A percentile compares a stretch with the other conserved stretches of the same genome.
Evolutionary conservation across 192 early-diverging fungal genomes (phyloP).

Genomic region (Coemansia sp.): DNA sequence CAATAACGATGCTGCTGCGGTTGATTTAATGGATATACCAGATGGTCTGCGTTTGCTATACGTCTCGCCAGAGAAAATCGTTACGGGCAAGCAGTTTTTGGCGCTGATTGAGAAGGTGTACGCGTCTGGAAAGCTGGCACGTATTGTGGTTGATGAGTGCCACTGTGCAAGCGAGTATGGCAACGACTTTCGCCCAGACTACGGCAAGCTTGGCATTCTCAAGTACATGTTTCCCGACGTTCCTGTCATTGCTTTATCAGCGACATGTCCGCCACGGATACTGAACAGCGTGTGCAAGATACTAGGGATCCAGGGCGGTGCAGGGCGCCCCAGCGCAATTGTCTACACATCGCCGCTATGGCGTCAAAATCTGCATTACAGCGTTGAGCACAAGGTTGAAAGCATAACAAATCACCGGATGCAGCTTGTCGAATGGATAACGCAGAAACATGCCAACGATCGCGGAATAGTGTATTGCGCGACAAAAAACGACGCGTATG

Average conservation of each 20-base stretch:
- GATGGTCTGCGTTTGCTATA: constrained; percentile 47
- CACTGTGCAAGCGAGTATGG: constrained; percentile 58
- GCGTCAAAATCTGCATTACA: constrained; percentile 64
- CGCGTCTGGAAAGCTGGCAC: constrained; percentile 36
- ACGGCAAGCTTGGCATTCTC: constrained; percentile 54
- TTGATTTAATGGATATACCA: neutral
- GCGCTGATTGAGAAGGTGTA: constrained; percentile 49
- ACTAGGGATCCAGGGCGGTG: constrained; percentile 52
- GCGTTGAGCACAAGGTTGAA: constrained; percentile 57
- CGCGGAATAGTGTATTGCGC: constrained; percentile 74
- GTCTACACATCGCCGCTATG: constrained; percentile 64
- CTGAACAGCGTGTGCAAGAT: constrained; percentile 57
- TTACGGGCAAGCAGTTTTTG: constrained; percentile 47
- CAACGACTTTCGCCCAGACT: constrained; percentile 61
- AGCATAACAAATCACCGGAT: constrained; percentile 40
- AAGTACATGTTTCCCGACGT: constrained; percentile 59
- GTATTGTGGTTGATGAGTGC: constrained; percentile 58
- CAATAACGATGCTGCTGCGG: neutral
- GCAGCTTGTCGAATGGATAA: constrained; percentile 63
- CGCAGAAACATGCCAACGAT: constrained; percentile 35
- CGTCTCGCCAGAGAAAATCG: constrained; percentile 58
- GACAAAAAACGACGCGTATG: constrained; percentile 63
- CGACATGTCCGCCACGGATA: constrained; percentile 64
- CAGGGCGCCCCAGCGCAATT: constrained; percentile 48
- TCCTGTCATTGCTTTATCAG: constrained; percentile 77